Conservation (phyloP, 2,329 filamentous ascomycete genomes). For the Cercospora citrullina region DNA sequence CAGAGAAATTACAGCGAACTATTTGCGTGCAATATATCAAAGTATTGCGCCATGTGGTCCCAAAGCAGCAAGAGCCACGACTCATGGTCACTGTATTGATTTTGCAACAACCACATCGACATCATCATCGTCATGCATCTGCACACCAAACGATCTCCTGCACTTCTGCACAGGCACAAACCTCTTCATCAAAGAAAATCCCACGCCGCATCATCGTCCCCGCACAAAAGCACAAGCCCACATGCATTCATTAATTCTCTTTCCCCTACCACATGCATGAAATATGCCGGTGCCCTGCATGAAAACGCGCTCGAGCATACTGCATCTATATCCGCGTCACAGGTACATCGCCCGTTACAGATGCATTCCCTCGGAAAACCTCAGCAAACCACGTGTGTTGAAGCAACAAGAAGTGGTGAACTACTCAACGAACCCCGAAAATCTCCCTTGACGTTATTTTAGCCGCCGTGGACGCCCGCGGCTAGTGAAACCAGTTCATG, state of each 20-base stretch:
- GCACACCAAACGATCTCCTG: not conserved
- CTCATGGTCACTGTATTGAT: not conserved
- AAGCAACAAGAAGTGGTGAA: not conserved
- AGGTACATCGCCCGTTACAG: not conserved
- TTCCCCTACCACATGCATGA: not conserved
- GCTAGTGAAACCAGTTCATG: not conserved
- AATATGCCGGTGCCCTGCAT: not conserved
- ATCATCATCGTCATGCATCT: not conserved
- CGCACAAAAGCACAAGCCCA: not conserved
- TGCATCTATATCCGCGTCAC: not conserved
- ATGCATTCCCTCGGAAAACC: not conserved
- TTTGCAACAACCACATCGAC: not conserved
- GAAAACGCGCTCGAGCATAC: not conserved
- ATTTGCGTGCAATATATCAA: not conserved
- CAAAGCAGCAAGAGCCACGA: not conserved
- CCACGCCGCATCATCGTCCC: not conserved
- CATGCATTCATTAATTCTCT: not conserved
- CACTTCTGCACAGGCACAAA: not conserved
- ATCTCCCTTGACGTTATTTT: not conserved
- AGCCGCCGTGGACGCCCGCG: not conserved
- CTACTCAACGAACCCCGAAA: not conserved
- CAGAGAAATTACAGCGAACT: not conserved
- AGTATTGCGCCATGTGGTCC: not conserved
- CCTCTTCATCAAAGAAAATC: not conserved
- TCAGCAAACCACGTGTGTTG: not conserved